These are phyloP conservation scores for Cyphellophora attinorum DNA, from an alignment of 2,329 filamentous ascomycete species.

Conservation along the genomic window DNA sequence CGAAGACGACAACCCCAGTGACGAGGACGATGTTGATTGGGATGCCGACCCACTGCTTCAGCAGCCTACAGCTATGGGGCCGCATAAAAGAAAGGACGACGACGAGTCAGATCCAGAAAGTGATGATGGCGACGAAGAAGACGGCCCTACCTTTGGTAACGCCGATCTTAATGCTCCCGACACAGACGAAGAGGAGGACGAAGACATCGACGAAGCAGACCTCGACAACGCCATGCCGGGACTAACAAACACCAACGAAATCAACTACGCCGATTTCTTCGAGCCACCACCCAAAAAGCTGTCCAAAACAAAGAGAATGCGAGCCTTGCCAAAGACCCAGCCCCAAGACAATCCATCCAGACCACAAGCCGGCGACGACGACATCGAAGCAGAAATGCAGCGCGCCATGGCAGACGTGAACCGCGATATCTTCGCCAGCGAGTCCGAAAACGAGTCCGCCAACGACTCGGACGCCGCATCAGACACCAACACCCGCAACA, in stretches of 20 bases:
- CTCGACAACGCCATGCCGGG: constrained; percentile 49
- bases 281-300: constrained; percentile 69
- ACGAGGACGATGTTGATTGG: constrained; percentile 86
- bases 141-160: constrained; percentile 75
- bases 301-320: constrained; percentile 45
- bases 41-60: constrained; percentile 59
- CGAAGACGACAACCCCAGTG: constrained; percentile 64
- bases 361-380: constrained; percentile 35
- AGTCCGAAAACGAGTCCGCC: constrained; percentile 44
- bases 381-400: constrained; percentile 60
- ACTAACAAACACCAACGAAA: constrained; percentile 68
- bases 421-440: constrained; percentile 83
- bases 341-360: no score
- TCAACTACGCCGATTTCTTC: constrained; percentile 91
- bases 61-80: constrained; percentile 17
- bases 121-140: constrained; percentile 50
- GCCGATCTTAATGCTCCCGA: constrained; percentile 63
- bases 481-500: constrained; percentile 15
- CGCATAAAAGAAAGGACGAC: constrained; percentile 21
- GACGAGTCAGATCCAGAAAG: constrained; percentile 31
- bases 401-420: constrained; percentile 79
- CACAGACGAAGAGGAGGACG: constrained; percentile 51
- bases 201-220: constrained; percentile 40
- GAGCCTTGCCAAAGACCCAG: constrained; percentile 45
- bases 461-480: constrained; percentile 11